phyloP scores from a whole-genome alignment of 345 rosid genomes.

The Hirschfeldia incana region DNA sequence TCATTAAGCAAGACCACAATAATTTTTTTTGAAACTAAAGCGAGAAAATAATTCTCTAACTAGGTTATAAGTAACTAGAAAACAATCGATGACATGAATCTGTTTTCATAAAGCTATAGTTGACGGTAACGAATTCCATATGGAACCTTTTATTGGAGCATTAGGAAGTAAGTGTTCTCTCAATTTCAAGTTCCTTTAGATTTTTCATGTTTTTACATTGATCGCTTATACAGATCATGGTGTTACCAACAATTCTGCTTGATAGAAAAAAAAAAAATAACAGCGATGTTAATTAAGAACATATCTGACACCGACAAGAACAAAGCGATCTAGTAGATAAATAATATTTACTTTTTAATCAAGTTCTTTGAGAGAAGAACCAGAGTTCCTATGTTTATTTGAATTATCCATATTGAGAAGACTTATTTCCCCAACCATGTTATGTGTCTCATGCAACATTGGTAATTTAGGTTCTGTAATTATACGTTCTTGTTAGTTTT shows the following conservation, averaged over 20 bases:
- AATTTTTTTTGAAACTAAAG: no score
- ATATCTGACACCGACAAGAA: neutral
- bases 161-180: neutral
- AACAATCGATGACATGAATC: neutral
- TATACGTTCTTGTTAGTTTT: neutral
- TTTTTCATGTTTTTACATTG: neutral
- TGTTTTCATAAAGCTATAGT: neutral
- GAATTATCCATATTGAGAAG: neutral
- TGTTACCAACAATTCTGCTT: neutral
- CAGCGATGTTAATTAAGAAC: no score
- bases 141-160: neutral
- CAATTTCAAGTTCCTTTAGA: neutral
- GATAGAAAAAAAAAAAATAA: neutral
- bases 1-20: no score
- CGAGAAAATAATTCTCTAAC: no score
- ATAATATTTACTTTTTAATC: neutral
- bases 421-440: neutral
- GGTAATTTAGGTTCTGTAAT: neutral
- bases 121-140: neutral
- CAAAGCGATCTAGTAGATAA: neutral
- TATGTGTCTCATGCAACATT: neutral
- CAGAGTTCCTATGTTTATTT: neutral
- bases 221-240: neutral
- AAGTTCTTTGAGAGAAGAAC: neutral
- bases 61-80: no score